Evolutionary conservation across 176 grass and related monocot genomes (phyloP), one percentile per base, ranked within the genome.

Genomic region (Aegilops umbellulata): DNA sequence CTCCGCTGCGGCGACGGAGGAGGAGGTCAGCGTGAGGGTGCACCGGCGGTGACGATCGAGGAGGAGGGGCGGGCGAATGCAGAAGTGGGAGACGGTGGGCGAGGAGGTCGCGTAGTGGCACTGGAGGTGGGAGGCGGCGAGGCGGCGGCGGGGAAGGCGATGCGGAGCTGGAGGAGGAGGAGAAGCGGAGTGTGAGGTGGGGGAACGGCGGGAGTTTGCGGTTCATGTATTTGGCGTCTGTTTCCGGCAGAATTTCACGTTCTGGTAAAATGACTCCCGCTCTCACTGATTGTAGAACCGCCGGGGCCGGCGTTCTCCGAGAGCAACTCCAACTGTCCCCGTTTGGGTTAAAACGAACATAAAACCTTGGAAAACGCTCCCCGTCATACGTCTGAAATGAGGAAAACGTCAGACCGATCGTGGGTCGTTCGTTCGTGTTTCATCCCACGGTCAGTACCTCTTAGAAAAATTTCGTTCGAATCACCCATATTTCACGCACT

Each of bases 171-270:
- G 31, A 31, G 31, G 36, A 6, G 15, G 46, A 42, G 26, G 60
- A 31, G 44, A 24, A 60, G 38, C 47, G 70, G 57, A 55, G 65
- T 6, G 66, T n/a, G 73, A 83, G 74, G 65, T 63, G 55, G 23
- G 84, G 31, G 7, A 83, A 83, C n/a, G 84, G 84, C 84, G 80
- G 84, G 74, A 90, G 74, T 80, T 83, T 90, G 66, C 89, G 89
- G 73, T 27, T 23, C 89, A 90, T 90, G 31, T 80, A 30, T 41
- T 39, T 41, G 60, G 8, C 53, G 20, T 58, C 2, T 8, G 19
- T 58, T 58, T 58, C 53, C 53, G 53, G 53, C 53, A 8, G 53
- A 19, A 17, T 53, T 53, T 53, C 16, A 53, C 49, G 49, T 53
- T 53, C 13, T 15, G 44, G 16, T 53, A 9, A 58, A 58, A 22